A percentile compares a stretch with the other conserved stretches of the same genome.
These are phyloP conservation scores for Suillus americanus DNA, from an alignment of 768 basidiomycete genomes.

Conservation along the genomic window DNA sequence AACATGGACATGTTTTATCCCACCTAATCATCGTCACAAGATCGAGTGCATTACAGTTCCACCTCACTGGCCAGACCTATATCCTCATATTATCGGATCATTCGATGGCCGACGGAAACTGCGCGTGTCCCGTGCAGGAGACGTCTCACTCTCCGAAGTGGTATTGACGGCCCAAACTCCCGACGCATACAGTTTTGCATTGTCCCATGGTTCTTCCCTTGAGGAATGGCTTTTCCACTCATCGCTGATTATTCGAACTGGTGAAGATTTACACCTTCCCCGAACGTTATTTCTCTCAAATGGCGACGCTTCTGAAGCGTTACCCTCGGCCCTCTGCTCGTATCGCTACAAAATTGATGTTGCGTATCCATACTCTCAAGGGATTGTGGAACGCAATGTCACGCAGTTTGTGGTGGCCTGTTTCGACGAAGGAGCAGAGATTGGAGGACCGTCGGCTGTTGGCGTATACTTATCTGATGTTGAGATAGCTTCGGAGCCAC, in stretches of 20 bases:
- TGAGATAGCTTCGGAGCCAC: slow-evolving; percentile 34
- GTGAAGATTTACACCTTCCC: slow-evolving; percentile 37
- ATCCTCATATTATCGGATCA: slow-evolving; percentile 37
- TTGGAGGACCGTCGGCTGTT: not conserved
- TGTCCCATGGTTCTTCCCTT: slow-evolving; percentile 32
- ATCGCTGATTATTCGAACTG: slow-evolving; percentile 51
- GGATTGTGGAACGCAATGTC: slow-evolving; percentile 43
- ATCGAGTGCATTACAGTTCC: slow-evolving; percentile 33
- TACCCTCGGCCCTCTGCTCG: slow-evolving; percentile 13
- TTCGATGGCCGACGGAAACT: slow-evolving; percentile 9
- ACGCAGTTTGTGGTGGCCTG: slow-evolving; percentile 57
- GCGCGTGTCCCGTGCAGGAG: slow-evolving; percentile 24
- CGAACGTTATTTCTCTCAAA: slow-evolving; percentile 18
- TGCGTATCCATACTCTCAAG: slow-evolving; percentile 74
- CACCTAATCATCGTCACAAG: not conserved
- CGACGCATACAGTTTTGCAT: slow-evolving; percentile 47
- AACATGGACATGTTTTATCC: not conserved
- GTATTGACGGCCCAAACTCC: slow-evolving; percentile 50
- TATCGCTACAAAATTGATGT: slow-evolving; percentile 54
- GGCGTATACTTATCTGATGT: slow-evolving; percentile 8
- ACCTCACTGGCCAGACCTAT: slow-evolving; percentile 36
- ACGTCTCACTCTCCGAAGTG: slow-evolving; percentile 48
- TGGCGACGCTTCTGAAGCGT: slow-evolving; percentile 12
- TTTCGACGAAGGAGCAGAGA: slow-evolving; percentile 16
- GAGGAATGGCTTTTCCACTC: slow-evolving; percentile 44